Percentiles rank a stretch among this genome's conserved stretches.
phyloP scores from a whole-genome alignment of 1,284 basidiomycete genomes.

The Schizophyllum commune region DNA sequence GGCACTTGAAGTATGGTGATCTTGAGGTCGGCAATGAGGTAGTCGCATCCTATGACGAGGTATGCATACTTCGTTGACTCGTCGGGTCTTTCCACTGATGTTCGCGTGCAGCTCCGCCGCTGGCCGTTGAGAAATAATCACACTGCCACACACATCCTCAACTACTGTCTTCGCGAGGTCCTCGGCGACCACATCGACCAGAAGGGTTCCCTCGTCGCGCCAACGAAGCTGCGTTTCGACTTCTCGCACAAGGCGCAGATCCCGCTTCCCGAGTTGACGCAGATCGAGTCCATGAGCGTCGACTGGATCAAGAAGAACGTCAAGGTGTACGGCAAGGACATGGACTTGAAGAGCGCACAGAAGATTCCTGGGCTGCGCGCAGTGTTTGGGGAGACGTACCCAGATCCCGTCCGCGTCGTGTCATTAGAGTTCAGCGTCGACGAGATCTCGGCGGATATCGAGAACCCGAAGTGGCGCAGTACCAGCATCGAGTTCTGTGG shows the following conservation, averaged over 20 bases:
- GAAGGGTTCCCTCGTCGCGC: slow-evolving; percentile 95
- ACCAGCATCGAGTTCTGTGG: slow-evolving; percentile 98
- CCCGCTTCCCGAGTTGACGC: slow-evolving; percentile 61
- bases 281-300: slow-evolving; percentile 80
- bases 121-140: slow-evolving; percentile 98
- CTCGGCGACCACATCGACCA: slow-evolving; percentile 97
- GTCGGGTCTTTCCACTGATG: slow-evolving; percentile 5
- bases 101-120: slow-evolving; percentile 61
- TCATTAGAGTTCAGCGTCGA: slow-evolving; percentile 83
- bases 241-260: slow-evolving; percentile 95
- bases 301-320: slow-evolving; percentile 92
- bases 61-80: slow-evolving; percentile 27
- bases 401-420: slow-evolving; percentile 95
- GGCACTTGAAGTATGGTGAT: slow-evolving; percentile 63
- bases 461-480: slow-evolving; percentile 83
- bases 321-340: slow-evolving; percentile 82
- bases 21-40: slow-evolving; percentile 35
- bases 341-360: slow-evolving; percentile 75
- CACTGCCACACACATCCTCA: slow-evolving; percentile 97
- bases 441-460: slow-evolving; percentile 79
- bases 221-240: slow-evolving; percentile 94
- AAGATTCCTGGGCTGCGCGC: slow-evolving; percentile 92
- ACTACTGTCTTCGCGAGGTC: slow-evolving; percentile 87
- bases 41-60: slow-evolving; percentile 58
- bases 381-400: slow-evolving; percentile 97